Evolutionary conservation across 2,329 filamentous ascomycete genomes (phyloP), one percentile per base, ranked within the genome.

Genomic region (Aureobasidium uvarum): DNA sequence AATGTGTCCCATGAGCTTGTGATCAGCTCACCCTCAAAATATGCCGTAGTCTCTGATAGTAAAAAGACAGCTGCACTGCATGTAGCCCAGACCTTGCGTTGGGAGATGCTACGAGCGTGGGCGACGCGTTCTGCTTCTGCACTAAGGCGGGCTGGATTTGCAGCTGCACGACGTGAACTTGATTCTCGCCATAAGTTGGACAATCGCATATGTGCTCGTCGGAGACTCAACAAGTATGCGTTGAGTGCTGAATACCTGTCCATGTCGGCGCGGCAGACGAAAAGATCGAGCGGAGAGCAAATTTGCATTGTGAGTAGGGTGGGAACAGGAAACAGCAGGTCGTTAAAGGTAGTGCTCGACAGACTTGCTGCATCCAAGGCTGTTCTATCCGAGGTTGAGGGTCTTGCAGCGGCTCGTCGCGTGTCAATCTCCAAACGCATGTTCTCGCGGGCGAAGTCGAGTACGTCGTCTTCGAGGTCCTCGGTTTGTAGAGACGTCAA

Each of bases 61-160:
- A 98, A 90, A 78, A 96, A 97, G 4, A 96, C 85, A 1, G 91
- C 89, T 2, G 92, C 90, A 72, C 90, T 92, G 70, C 90, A 89
- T 0, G 91, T 96, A 0, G 92, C 94, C 95, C 95, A 99, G 0
- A 94, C 85, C 68, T 87, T 89, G 18, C 95, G 86, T 83, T 96
- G 89, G 0, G 85, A 83, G 39, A 83, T 81, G 5, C 85, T 83
- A 20, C 94, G 84, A 18, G 79, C 74, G 31, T 86, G 85, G 69
- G 87, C 85, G 59, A 90, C 84, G 70, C 85, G 79, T 33, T 92
- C 85, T 13, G 90, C 83, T 31, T 28, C 25, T n/a, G 50, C 28
- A 39, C 23, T 43, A 18, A 36, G 14, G 20, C 31, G 63, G 36
- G 60, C 20, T 7, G 48, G 10, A 20, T 54, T 36, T 18, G 46